Percentiles rank a stretch among this genome's conserved stretches.
Conservation (phyloP, 352 stramenopile genomes). For the Stramenopiles sp. region DNA sequence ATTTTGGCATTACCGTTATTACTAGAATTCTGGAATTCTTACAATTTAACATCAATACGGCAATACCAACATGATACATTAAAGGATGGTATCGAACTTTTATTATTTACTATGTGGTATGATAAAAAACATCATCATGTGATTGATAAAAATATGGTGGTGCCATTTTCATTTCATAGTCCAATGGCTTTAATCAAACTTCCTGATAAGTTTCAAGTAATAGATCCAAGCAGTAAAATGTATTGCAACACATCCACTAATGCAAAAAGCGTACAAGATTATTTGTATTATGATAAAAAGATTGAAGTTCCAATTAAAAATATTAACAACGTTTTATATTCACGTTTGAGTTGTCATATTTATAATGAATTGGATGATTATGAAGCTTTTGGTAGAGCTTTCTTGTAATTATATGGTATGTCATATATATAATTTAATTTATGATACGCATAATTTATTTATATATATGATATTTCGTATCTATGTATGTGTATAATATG, state of each 20-base stretch:
- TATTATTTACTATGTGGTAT: conserved; percentile 17
- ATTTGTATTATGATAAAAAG: conserved; percentile 38
- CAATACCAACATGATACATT: conserved; percentile 33
- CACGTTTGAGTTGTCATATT: conserved; percentile 65
- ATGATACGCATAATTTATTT: no score
- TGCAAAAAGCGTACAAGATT: conserved; percentile 69
- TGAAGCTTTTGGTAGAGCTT: conserved; percentile 31
- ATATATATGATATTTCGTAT: no score
- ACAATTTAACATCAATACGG: conserved; percentile 28
- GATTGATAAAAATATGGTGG: conserved; percentile 30
- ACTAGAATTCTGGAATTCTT: conserved; percentile 49
- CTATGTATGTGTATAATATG: no score
- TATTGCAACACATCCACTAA: conserved; percentile 45
- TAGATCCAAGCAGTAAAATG: conserved; percentile 25
- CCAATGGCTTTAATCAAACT: conserved; percentile 48
- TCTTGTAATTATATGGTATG: no score
- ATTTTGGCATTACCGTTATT: conserved; percentile 56
- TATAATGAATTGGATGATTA: conserved; percentile 71
- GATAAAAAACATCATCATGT: conserved; percentile 36
- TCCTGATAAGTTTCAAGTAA: conserved; percentile 24
- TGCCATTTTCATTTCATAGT: conserved; percentile 14
- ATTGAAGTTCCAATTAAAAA: conserved; percentile 82
- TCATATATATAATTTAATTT: no score
- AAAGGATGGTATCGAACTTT: neutral
- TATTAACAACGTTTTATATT: conserved; percentile 52